Conservation (phyloP, 2,329 filamentous ascomycete species). For the Pseudogymnoascus sp. region DNA sequence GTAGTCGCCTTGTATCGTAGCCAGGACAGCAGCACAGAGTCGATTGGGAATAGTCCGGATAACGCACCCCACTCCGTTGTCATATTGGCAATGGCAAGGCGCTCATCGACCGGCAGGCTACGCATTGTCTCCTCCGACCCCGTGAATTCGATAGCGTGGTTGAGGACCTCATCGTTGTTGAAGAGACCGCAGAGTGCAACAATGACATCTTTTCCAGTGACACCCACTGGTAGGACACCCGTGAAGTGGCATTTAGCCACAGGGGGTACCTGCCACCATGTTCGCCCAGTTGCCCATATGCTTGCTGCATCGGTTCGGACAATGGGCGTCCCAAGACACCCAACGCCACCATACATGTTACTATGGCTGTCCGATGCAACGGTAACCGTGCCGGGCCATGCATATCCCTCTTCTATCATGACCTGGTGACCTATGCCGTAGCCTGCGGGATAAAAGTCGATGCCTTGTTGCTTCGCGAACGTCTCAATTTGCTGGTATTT, state of each 20-base stretch:
- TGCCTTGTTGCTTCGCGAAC: constrained; percentile 71
- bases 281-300: constrained; percentile 75
- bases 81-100: constrained; percentile 74
- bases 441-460: constrained; percentile 70
- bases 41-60: constrained; percentile 70
- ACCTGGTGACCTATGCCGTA: constrained; percentile 85
- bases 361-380: constrained; percentile 74
- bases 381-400: constrained; percentile 75
- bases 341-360: constrained; percentile 78
- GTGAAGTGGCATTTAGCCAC: constrained; percentile 73
- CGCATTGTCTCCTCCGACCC: constrained; percentile 70
- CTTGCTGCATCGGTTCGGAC: constrained; percentile 81
- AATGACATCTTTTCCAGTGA: constrained; percentile 91
- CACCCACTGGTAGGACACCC: constrained; percentile 66
- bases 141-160: constrained; percentile 83
- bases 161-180: constrained; percentile 79
- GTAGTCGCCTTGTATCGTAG: constrained; percentile 67
- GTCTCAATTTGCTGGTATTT: constrained; percentile 77
- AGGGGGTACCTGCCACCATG: constrained; percentile 85
- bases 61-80: constrained; percentile 74
- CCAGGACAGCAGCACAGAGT: constrained; percentile 64
- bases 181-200: constrained; percentile 81
- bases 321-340: constrained; percentile 68
- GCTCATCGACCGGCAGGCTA: constrained; percentile 63
- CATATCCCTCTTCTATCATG: constrained; percentile 78